A percentile compares a stretch with the other conserved stretches of the same genome.
These are phyloP conservation scores for Zygosaccharomyces pseudobailii DNA, from an alignment of 1,139 yeast genomes.

Conservation along the genomic window DNA sequence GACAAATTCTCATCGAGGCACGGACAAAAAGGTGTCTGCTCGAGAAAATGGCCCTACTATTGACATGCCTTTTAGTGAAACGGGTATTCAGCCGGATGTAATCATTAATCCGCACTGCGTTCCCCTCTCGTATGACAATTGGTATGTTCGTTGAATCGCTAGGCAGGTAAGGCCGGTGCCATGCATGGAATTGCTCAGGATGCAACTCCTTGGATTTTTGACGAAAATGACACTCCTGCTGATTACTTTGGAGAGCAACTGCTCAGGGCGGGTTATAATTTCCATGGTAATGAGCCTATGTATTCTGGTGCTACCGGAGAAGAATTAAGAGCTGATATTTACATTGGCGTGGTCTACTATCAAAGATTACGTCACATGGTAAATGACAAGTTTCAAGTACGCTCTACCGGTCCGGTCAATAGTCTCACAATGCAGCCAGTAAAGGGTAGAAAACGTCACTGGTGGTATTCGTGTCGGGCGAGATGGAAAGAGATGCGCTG, in stretches of 20 bases:
- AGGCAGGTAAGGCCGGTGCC: slow-evolving; percentile 99
- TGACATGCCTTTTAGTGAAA: slow-evolving; percentile 95
- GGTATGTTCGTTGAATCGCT: slow-evolving; percentile 98
- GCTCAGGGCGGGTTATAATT: slow-evolving; percentile 82
- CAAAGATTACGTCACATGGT: slow-evolving; percentile 99
- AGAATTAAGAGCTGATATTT: slow-evolving; percentile 91
- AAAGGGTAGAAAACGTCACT: slow-evolving; percentile 95
- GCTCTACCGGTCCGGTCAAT: slow-evolving; percentile 98
- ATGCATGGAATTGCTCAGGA: slow-evolving; percentile 97
- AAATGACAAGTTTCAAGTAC: slow-evolving; percentile 97
- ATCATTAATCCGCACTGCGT: slow-evolving; percentile 98
- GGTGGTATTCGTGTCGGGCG: slow-evolving; percentile 99
- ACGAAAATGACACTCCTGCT: slow-evolving; percentile 92
- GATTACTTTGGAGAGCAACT: slow-evolving; percentile 96
- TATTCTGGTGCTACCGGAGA: slow-evolving; percentile 99
- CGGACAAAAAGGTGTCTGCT: slow-evolving; percentile 99
- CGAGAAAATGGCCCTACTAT: slow-evolving; percentile 97
- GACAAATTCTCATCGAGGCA: slow-evolving; percentile 98
- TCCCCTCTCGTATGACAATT: slow-evolving; percentile 99
- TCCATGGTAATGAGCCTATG: slow-evolving; percentile 98
- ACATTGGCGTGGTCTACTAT: slow-evolving; percentile 93
- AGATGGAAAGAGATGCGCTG: slow-evolving; percentile 98
- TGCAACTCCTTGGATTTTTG: slow-evolving; percentile 93
- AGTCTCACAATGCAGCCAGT: slow-evolving; percentile 98
- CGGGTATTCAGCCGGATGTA: slow-evolving; percentile 95